These are phyloP conservation scores for Monilinia laxa DNA, from an alignment of 2,329 filamentous ascomycete genomes.

Conservation along the genomic window DNA sequence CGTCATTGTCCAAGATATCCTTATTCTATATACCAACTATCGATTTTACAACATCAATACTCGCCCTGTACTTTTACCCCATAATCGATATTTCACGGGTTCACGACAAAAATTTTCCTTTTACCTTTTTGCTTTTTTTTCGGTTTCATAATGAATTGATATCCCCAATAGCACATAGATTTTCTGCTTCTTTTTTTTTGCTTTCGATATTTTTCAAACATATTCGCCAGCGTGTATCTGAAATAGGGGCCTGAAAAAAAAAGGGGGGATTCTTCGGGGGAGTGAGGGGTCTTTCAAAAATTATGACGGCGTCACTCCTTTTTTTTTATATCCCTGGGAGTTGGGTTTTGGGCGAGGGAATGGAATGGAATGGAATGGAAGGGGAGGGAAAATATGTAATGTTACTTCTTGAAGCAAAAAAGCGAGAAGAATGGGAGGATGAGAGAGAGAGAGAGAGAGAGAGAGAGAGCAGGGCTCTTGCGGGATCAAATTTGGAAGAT, in stretches of 20 bases:
- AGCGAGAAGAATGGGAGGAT: background rate
- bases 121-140: constrained; percentile 13
- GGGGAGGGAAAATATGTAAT: constrained; percentile 8
- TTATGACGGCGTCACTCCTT: constrained; percentile 27
- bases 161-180: constrained; percentile 34
- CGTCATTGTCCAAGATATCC: constrained; percentile 18
- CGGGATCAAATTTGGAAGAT: background rate
- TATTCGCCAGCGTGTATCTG: constrained; percentile 12
- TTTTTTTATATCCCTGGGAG: background rate
- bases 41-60: background rate
- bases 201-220: constrained; percentile 1
- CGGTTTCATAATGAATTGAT: constrained; percentile 27
- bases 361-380: background rate
- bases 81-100: constrained; percentile 1
- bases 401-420: constrained; percentile 1
- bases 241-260: constrained; percentile 11
- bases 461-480: background rate
- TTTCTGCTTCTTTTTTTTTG: constrained; percentile 23
- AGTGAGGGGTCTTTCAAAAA: constrained; percentile 15
- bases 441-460: background rate
- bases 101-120: constrained; percentile 4
- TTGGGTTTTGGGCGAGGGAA: background rate
- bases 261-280: constrained; percentile 9
- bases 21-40: constrained; percentile 3
- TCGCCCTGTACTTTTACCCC: background rate